These are phyloP conservation scores for Dioszegia aurantiaca DNA, from an alignment of 768 basidiomycete species.

Conservation along the genomic window DNA sequence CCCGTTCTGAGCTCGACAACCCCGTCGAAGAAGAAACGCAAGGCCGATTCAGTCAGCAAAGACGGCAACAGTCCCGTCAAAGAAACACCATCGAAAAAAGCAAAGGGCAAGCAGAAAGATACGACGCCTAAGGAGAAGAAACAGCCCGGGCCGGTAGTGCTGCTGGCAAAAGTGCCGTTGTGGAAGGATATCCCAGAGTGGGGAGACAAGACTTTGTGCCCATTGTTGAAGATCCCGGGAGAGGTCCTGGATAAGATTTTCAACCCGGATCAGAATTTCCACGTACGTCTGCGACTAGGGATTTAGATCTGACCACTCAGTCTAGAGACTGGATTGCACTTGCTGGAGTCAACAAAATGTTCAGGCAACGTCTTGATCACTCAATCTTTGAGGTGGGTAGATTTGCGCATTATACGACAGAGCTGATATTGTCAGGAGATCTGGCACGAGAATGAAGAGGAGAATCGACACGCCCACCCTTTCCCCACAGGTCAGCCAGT, in stretches of 20 bases:
- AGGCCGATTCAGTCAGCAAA: no score
- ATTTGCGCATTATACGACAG: neutral
- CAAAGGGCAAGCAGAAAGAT: constrained; percentile 1
- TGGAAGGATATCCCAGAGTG: constrained; percentile 32
- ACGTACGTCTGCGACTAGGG: constrained; percentile 2
- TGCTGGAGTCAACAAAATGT: constrained; percentile 24
- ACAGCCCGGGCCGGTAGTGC: neutral
- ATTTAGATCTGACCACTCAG: constrained; percentile 11
- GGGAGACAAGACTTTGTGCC: constrained; percentile 20
- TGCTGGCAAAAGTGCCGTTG: neutral
- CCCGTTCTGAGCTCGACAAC: no score
- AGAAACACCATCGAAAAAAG: no score
- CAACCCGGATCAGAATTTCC: constrained; percentile 4
- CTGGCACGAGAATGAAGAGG: neutral
- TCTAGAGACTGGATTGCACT: constrained; percentile 30
- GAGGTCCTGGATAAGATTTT: constrained; percentile 27
- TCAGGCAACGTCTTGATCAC: constrained; percentile 24
- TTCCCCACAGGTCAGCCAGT: neutral
- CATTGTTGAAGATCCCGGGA: constrained; percentile 19
- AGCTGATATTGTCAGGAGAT: neutral
- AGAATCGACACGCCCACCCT: neutral
- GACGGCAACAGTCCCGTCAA: no score
- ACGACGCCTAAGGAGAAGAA: neutral
- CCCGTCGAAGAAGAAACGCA: no score
- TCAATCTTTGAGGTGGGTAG: constrained; percentile 24